Base-by-base conservation (phyloP, 306 rosid species). In the Trifolium dubium region DNA sequence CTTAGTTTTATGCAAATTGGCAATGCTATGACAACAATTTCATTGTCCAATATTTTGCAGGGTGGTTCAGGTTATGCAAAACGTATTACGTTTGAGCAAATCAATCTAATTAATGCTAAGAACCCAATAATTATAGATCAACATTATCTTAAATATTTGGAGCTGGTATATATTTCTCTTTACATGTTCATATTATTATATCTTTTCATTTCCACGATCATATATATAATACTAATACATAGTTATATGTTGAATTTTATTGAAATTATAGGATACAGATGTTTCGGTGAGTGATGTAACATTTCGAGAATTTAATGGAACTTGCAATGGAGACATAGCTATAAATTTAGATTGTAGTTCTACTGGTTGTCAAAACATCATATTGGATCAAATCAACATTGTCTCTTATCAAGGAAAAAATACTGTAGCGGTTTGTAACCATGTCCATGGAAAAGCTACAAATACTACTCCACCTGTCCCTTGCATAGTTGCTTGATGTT, bases 41-140 rank as follows among this genome's bases (percentile, higher is more conserved):
- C 43, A 7, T 39, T 10, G 43, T 39, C 11, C 8, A 39, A 3
- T 37, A 51, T 17, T 53, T 50, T 14, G 0, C 5, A 82, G 86
- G 85, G 85, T 69, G 87, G 87, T 77, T 19, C 73, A 2, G 89
- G 89, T 13, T 80, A 70, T 83, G 86, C 83, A 11, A 83, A 58
- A 28, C 59, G 62, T 5, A 86, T 86, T 31, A 43, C 46, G 4
- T 86, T 53, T 29, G 79, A 86, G 19, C 6, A 83, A 10, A 83
- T 86, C 14, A 46, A 1, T 28, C 37, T 85, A 0, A 2, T 0
- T 5, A 15, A 7, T 5, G 43, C 41, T 2, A 6, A 31, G 4
- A 77, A 83, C 6, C 81, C 87, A 2, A 75, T 86, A 10, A 41
- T 80, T n/a, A 83, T 86, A 3, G 77, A 86, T 40, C 85, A 86